Evolutionary conservation across 2,329 filamentous ascomycete species (phyloP).

Genomic region (Colletotrichum tabaci): DNA sequence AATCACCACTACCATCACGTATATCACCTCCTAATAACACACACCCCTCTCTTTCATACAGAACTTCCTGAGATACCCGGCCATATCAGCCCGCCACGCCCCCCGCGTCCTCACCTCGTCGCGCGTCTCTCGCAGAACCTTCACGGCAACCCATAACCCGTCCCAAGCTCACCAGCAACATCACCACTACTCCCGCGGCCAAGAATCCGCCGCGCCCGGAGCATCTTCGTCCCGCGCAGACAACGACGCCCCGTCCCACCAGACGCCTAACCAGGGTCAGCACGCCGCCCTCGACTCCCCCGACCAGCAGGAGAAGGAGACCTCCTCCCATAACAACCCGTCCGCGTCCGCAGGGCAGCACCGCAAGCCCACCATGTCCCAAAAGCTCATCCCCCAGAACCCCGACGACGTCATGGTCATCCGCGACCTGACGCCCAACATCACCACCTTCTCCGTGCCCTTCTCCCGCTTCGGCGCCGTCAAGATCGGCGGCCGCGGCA

Average conservation of each 20-base stretch:
- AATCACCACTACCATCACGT: no score
- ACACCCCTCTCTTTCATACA: not conserved
- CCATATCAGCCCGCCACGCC: constrained; percentile 19
- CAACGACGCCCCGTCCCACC: constrained; percentile 21
- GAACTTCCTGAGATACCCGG: constrained; percentile 27
- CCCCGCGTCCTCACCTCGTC: constrained; percentile 3
- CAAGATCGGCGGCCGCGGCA: constrained; percentile 89
- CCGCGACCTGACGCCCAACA: constrained; percentile 83
- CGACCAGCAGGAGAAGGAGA: constrained; percentile 19
- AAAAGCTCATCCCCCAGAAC: constrained; percentile 76
- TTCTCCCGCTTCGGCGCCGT: constrained; percentile 86
- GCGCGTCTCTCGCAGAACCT: constrained; percentile 29
- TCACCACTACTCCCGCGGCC: constrained; percentile 9
- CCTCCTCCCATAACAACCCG: not conserved
- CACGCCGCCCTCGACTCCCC: constrained; percentile 33
- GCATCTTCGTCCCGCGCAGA: constrained; percentile 14
- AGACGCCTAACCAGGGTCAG: constrained; percentile 29
- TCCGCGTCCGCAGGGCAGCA: constrained; percentile 17
- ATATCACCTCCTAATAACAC: no score
- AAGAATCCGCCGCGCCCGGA: constrained; percentile 13
- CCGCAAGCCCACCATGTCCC: constrained; percentile 64
- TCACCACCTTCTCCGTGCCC: constrained; percentile 85
- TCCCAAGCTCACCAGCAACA: constrained; percentile 15
- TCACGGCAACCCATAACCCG: constrained; percentile 31
- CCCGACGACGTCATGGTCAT: constrained; percentile 92